Base-by-base conservation (phyloP, 164 flowering plant genomes). In the Liquidambar formosana region DNA sequence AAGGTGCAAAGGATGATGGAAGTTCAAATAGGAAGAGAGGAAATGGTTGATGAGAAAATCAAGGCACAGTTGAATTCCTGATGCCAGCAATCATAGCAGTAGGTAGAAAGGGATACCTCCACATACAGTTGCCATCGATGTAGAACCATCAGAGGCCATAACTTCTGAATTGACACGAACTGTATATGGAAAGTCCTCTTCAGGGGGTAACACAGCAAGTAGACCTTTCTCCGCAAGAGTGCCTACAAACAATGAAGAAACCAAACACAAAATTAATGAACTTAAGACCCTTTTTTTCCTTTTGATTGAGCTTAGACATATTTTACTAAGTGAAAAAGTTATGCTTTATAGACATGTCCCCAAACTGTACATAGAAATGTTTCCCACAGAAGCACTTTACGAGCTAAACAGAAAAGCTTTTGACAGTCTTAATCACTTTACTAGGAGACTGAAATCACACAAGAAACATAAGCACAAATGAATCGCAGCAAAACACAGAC, bases 121-220 rank as follows among this genome's bases (percentile, higher is more conserved):
- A 82, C 98, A 95, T 43, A 95, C 99, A 74, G 92, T 83, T 63
- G 99, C 99, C 99, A 95, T 95, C 45, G 99, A 95, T 61, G 99
- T 95, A 27, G 99, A 95, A 70, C 99, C 99, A 86, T 95, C 99
- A 69, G 99, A 95, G 41, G 96, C 96, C 97, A 95, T 93, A 65
- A 95, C 97, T 80, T 93, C 99, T 21, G 99, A 90, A 83, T 93
- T 95, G 65, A 95, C 58, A 71, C 99, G 99, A 16, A 95, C 87
- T 14, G 97, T 80, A 65, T 89, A 95, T 6, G 90, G 91, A 46
- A 88, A 91, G 63, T 85, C 83, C 63, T 82, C 85, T 82, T 91
- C 97, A 72, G 96, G 91, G 67, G 98, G 99, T 64, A 95, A 75
- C 0, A 95, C 93, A 69, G 95, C 97, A 74, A 95, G 91, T 73